phyloP scores from a whole-genome alignment of 352 stramenopile genomes.

The Pilasporangium apinafurcum region DNA sequence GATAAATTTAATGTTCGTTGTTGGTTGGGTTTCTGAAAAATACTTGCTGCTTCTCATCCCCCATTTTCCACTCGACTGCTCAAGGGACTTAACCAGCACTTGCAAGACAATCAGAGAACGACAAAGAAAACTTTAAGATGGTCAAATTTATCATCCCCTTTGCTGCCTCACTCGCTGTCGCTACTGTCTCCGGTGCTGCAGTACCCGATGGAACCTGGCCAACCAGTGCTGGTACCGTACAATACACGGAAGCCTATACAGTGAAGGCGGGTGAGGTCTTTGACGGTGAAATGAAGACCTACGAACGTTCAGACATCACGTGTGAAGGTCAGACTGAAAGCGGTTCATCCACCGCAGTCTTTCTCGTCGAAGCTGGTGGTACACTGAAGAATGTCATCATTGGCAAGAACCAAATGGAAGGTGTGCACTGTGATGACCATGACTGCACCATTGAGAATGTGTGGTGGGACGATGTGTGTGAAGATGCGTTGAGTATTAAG shows the following conservation, averaged over 20 bases:
- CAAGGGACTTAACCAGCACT: neutral
- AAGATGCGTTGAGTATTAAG: conserved; percentile 39
- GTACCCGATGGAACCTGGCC: conserved; percentile 16
- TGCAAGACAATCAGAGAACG: no score
- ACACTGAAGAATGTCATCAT: conserved; percentile 59
- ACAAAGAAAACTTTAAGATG: conserved; percentile 12
- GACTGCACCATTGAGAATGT: conserved; percentile 46
- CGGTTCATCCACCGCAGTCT: conserved; percentile 9
- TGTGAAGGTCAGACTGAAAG: conserved; percentile 15
- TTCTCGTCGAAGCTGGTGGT: conserved; percentile 19
- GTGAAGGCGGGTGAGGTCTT: conserved; percentile 28
- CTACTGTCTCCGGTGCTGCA: neutral
- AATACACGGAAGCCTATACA: conserved; percentile 18
- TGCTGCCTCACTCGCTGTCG: conserved; percentile 2
- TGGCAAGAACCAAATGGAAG: conserved; percentile 38
- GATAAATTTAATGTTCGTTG: no score
- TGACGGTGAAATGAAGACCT: conserved; percentile 36
- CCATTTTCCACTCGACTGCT: conserved; percentile 5
- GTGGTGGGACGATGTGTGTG: conserved; percentile 48
- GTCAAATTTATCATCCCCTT: conserved; percentile 2
- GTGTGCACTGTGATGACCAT: conserved; percentile 27
- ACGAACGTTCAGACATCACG: conserved; percentile 14
- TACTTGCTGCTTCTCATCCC: no score
- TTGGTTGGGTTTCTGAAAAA: no score
- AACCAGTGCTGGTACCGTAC: conserved; percentile 4